Evolutionary conservation across 345 rosid genomes (phyloP).

Genomic region (Euclidium syriacum): DNA sequence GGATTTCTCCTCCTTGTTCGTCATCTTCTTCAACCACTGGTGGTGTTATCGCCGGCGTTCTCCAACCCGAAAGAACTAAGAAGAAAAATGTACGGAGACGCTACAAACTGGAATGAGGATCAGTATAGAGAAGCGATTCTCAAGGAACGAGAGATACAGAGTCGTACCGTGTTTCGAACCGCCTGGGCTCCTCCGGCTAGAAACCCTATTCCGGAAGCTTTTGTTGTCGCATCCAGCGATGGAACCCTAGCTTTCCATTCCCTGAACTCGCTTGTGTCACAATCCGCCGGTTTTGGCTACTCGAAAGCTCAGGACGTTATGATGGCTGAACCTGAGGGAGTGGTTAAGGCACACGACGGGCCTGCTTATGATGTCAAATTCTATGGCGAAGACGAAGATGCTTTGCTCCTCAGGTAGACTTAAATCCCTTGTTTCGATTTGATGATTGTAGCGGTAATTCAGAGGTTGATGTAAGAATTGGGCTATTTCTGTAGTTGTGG

Average conservation of each 20-base stretch:
- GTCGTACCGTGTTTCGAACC: conserved; percentile 73
- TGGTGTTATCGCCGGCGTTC: conserved; percentile 8
- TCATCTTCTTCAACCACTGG: neutral
- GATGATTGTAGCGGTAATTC: neutral
- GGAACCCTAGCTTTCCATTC: conserved; percentile 77
- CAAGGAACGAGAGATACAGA: conserved; percentile 60
- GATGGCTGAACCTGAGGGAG: conserved; percentile 55
- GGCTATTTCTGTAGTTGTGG: conserved; percentile 60
- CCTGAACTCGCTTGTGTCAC: conserved; percentile 58
- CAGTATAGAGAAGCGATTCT: conserved; percentile 61
- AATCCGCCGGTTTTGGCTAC: conserved; percentile 32
- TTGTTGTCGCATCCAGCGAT: conserved; percentile 76
- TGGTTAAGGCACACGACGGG: conserved; percentile 74
- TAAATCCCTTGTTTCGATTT: neutral
- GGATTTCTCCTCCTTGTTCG: neutral
- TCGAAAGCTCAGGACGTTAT: conserved; percentile 20
- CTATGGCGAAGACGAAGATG: conserved; percentile 61
- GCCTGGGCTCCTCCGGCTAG: conserved; percentile 64
- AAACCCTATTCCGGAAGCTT: conserved; percentile 46
- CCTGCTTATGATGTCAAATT: conserved; percentile 93
- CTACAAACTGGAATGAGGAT: conserved; percentile 75
- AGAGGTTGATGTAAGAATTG: neutral
- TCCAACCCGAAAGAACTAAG: neutral
- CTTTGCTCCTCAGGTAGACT: conserved; percentile 68
- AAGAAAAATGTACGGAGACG: conserved; percentile 56